These are phyloP conservation scores for Eremochloa ophiuroides DNA, from an alignment of 176 grass and related monocot species.

Conservation along the genomic window DNA sequence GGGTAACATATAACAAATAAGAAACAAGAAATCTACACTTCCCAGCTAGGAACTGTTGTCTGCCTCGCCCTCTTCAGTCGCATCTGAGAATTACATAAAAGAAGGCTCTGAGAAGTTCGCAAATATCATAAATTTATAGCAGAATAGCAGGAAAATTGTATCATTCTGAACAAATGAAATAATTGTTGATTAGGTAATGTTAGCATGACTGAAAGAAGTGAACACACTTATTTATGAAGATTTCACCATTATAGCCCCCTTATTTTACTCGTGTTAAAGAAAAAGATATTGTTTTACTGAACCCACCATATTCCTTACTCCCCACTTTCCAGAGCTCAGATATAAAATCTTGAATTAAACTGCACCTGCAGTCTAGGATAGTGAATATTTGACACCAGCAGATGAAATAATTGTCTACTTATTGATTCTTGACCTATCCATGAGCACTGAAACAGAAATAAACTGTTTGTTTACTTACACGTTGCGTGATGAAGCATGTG, in stretches of 20 bases:
- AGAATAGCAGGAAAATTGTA: neutral
- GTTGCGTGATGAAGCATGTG: neutral
- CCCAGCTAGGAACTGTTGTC: slow-evolving; percentile 26
- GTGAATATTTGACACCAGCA: neutral
- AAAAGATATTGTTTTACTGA: neutral
- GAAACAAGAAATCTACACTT: slow-evolving; percentile 16
- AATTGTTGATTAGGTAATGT: neutral
- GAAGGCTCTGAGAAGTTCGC: slow-evolving; percentile 1
- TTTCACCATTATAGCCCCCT: slow-evolving; percentile 10
- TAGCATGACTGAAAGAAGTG: neutral
- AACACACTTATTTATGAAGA: neutral
- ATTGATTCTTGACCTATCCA: neutral
- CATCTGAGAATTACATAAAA: slow-evolving; percentile 40
- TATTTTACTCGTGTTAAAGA: neutral
- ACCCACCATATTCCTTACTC: neutral
- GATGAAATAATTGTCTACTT: neutral
- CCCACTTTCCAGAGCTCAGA: neutral
- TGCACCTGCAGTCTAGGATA: neutral
- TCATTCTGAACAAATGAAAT: neutral
- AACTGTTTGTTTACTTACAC: neutral
- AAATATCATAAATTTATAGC: neutral
- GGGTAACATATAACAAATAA: slow-evolving; percentile 8
- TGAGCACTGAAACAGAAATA: neutral
- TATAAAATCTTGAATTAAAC: neutral
- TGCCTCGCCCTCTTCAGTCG: slow-evolving; percentile 24